These are phyloP conservation scores for Oleoguttula mirabilis DNA, from an alignment of 495 filamentous ascomycete genomes.

Conservation along the genomic window DNA sequence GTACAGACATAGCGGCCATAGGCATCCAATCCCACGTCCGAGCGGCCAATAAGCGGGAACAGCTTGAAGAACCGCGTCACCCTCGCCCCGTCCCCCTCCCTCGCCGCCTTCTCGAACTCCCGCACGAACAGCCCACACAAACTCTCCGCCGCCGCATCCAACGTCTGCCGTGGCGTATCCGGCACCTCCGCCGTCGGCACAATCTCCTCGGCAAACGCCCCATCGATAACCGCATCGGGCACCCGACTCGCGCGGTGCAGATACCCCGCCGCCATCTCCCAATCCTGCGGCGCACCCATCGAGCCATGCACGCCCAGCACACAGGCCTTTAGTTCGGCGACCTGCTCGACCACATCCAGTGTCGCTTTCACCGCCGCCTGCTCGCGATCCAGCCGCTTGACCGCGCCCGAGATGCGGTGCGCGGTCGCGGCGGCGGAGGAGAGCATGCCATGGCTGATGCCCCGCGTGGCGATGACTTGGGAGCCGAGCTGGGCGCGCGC, in stretches of 20 bases:
- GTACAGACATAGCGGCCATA: conserved; percentile 93
- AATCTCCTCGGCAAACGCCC: conserved; percentile 82
- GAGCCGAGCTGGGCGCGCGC: conserved; percentile 78
- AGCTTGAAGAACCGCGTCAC: conserved; percentile 97
- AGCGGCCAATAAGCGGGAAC: conserved; percentile 86
- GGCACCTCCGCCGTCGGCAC: conserved; percentile 94
- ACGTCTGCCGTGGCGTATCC: conserved; percentile 74
- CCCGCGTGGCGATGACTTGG: conserved; percentile 71
- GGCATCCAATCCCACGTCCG: conserved; percentile 80
- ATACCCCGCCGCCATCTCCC: conserved; percentile 91
- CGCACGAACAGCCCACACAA: conserved; percentile 80
- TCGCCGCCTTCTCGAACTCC: conserved; percentile 87
- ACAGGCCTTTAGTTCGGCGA: conserved; percentile 89
- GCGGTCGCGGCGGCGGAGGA: conserved; percentile 74
- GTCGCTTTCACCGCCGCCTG: conserved; percentile 83
- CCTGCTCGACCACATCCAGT: conserved; percentile 85
- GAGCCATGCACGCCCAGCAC: conserved; percentile 88
- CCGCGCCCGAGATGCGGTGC: conserved; percentile 70
- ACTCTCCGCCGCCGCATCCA: conserved; percentile 75
- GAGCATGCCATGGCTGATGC: conserved; percentile 80
- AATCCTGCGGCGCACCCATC: conserved; percentile 96
- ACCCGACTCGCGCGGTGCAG: conserved; percentile 70
- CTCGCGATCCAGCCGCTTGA: conserved; percentile 76
- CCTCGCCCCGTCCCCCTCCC: conserved; percentile 68
- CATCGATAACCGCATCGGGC: conserved; percentile 62